Base-by-base conservation (phyloP, 2,329 filamentous ascomycete genomes). In the Stemphylium vesicarium region DNA sequence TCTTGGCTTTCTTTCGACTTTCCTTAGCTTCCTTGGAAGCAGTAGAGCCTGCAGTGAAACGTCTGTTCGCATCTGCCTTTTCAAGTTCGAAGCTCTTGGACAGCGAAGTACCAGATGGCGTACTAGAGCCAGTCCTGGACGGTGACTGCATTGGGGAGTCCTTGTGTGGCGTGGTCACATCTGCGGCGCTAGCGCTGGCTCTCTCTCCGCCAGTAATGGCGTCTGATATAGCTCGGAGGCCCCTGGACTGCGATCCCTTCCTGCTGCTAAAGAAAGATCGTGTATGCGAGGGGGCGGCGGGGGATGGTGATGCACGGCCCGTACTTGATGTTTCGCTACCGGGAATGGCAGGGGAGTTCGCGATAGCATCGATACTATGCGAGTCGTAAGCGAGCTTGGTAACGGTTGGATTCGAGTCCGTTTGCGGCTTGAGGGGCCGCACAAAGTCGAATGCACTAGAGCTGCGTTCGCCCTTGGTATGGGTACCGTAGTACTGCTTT, bases 171-270 rank as follows among this genome's bases (percentile, higher is more conserved):
- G 80, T 81, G 2, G 74, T 54, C 10, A 70, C 58, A 35, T 73
- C 69, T 16, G 76, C 76, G 11, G 80, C 76, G 24, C 70, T 77
- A 16, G 78, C 76, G 16, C 71, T 62, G n/a, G 79, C 76, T 70
- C 82, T 85, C 55, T 85, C 83, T 38, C 70, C 78, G 24, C 81
- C 81, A 2, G 82, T 84, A 15, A 85, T 81, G 16, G 84, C 81
- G 70, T 97, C 94, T 4, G 94, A 97, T 49, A 93, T 91, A 12
- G 92, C 89, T 60, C 94, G 84, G 52, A 96, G 82, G n/a, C 92
- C 91, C 87, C 84, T 18, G 82, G 82, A 53, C 82, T 82, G 57
- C 53, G 68, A 67, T 8, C 45, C 40, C 16, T 55, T 55, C 31
- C 70, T 74, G 53, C 70, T 75, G 49, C 74, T 75, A 60, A 75